Base-by-base conservation (phyloP, 1,284 basidiomycete species). In the Ceratobasidium sp. region DNA sequence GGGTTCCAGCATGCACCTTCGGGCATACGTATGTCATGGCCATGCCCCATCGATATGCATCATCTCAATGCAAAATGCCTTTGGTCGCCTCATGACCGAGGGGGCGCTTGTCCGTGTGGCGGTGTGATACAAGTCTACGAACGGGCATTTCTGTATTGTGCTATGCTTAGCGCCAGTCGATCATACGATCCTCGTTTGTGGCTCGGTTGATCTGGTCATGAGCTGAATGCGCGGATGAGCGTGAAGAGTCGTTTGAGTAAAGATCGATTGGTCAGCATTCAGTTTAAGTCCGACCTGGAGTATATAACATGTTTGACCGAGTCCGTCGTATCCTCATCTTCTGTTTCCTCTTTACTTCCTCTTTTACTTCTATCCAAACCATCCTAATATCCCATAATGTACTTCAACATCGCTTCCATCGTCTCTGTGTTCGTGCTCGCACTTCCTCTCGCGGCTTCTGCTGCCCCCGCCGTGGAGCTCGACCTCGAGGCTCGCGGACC, bases 331-430 rank as follows among this genome's bases (percentile, higher is more conserved):
- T 58, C 34, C 36, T 39, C n/a, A 39, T 58, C 34, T 34, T 34
- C 55, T 58, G 12, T n/a, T 26, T 9, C n/a, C 46, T n/a, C 8
- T 50, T 50, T 18, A 26, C 46, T 50, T 50, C 46, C 8, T 23
- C 36, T 5, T 12, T 26, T 43, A 26, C 39, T 26, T 58, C 32
- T 59, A 14, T 32, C 28, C 30, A 32, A 21, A 18, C 10, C 21
- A 26, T 14, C 14, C 21, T 14, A 61, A 45, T 9, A 34, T 30
- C 46, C 57, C 64, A 69, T 26, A 10, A 69, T 69, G 64, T 43
- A 53, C 36, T 69, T 69, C 52, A 57, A 43, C 64, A 0, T 69
- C 18, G 64, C 64, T 41, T 69, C 64, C 16, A 14, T 69, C 52
- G 14, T 21, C 48, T 69, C 64, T 5, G n/a, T 52, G 14, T 50